Evolutionary conservation across 108 stramenopile genomes (phyloP).

Genomic region (Nitzschia putrida): DNA sequence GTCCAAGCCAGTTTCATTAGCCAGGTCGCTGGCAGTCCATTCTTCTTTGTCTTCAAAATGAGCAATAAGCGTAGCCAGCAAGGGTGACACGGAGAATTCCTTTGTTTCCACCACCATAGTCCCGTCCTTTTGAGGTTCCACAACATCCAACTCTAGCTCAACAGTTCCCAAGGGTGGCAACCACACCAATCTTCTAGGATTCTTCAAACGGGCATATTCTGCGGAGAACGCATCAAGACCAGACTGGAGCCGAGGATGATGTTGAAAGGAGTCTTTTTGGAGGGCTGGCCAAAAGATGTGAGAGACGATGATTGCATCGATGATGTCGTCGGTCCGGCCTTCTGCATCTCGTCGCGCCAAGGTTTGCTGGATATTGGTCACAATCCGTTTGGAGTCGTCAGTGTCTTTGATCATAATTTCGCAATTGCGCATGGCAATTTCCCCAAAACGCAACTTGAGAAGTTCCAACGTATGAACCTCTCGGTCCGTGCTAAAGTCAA

Average conservation of each 20-base stretch:
- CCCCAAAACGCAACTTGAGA: conserved; percentile 95
- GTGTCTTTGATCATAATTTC: conserved; percentile 98
- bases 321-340: conserved; percentile 16
- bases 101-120: conserved; percentile 50
- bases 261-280: conserved; percentile 73
- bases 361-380: conserved; percentile 72
- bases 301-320: conserved; percentile 88
- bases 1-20: conserved; percentile 69
- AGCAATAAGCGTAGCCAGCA: conserved; percentile 89
- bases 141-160: conserved; percentile 88
- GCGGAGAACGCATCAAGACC: conserved; percentile 67
- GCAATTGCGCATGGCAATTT: conserved; percentile 87
- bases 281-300: conserved; percentile 98
- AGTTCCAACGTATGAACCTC: conserved; percentile 95
- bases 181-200: conserved; percentile 91
- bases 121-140: conserved; percentile 60
- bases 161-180: conserved; percentile 86
- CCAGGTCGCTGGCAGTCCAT: conserved; percentile 76
- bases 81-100: conserved; percentile 81
- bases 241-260: conserved; percentile 78
- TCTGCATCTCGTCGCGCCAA: conserved; percentile 28
- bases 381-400: conserved; percentile 93
- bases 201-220: conserved; percentile 87
- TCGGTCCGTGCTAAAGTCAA: conserved; percentile 88
- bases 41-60: conserved; percentile 82